These are phyloP conservation scores for Ogataea parapolymorpha DNA, from an alignment of 805 yeast genomes.

Conservation along the genomic window DNA sequence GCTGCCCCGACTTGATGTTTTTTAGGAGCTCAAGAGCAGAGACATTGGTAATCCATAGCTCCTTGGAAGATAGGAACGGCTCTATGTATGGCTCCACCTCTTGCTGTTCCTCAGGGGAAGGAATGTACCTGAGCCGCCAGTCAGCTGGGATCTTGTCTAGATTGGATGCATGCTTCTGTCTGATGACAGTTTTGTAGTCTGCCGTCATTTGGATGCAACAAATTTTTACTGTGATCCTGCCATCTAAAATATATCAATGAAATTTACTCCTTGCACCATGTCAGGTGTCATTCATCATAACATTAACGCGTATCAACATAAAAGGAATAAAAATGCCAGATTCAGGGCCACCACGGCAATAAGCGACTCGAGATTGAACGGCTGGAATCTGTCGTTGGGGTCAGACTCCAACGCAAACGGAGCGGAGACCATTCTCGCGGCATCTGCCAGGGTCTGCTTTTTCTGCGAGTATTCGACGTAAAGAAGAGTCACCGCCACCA, in stretches of 20 bases:
- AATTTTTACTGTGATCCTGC: neutral
- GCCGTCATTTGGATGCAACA: conserved; percentile 1
- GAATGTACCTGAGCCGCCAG: conserved; percentile 29
- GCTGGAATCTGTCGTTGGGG: conserved; percentile 12
- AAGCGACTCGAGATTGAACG: conserved; percentile 14
- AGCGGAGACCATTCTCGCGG: neutral
- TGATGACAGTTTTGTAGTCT: conserved; percentile 22
- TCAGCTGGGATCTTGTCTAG: conserved; percentile 29
- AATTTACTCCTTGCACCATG: conserved; percentile 1
- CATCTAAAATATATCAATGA: neutral
- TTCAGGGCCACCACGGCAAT: conserved; percentile 6
- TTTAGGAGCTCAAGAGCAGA: conserved; percentile 25
- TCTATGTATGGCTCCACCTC: conserved; percentile 23
- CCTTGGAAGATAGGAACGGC: conserved; percentile 22
- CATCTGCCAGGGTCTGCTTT: neutral
- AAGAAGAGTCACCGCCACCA: neutral
- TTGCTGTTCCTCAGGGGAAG: conserved; percentile 29
- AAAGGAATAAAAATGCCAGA: conserved; percentile 7
- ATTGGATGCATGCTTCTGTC: conserved; percentile 18
- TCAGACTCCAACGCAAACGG: conserved; percentile 6
- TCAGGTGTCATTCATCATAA: neutral
- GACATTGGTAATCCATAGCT: conserved; percentile 21
- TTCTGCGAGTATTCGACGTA: neutral
- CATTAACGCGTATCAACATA: conserved; percentile 8
- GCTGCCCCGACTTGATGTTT: conserved; percentile 29